Conservation (phyloP, 1,284 basidiomycete genomes). For the Mycena citricolor region DNA sequence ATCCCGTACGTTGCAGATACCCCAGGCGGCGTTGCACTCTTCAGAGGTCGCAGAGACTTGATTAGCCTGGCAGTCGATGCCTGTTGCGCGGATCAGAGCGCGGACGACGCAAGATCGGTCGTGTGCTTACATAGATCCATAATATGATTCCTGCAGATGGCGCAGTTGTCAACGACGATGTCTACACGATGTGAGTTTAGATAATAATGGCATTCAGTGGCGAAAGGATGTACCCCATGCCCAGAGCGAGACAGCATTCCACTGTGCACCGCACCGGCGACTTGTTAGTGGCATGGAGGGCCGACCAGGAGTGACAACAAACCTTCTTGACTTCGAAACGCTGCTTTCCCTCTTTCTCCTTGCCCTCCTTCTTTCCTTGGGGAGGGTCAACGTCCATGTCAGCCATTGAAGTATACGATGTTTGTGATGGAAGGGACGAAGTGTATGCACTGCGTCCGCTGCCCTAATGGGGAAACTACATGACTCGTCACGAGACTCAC, state of each 20-base stretch:
- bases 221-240: slow-evolving; percentile 76
- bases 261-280: too few species aligned
- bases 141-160: slow-evolving; percentile 96
- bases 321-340: slow-evolving; percentile 97
- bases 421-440: too few species aligned
- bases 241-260: slow-evolving; percentile 96
- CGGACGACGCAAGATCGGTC: not conserved
- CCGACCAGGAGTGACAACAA: too few species aligned
- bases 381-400: slow-evolving; percentile 82
- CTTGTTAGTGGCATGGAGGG: too few species aligned
- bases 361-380: slow-evolving; percentile 48
- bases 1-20: slow-evolving; percentile 89
- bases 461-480: too few species aligned
- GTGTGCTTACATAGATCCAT: slow-evolving; percentile 91
- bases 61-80: slow-evolving; percentile 99
- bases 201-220: not conserved
- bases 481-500: too few species aligned
- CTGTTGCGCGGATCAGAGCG: slow-evolving; percentile 42
- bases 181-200: slow-evolving; percentile 48
- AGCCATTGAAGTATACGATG: too few species aligned
- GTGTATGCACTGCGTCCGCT: too few species aligned
- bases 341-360: slow-evolving; percentile 67
- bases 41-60: slow-evolving; percentile 95
- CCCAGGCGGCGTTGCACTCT: slow-evolving; percentile 99
- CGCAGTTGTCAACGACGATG: slow-evolving; percentile 95